Base-by-base conservation (phyloP, 176 grass and related monocot species). In the Olyra latifolia region DNA sequence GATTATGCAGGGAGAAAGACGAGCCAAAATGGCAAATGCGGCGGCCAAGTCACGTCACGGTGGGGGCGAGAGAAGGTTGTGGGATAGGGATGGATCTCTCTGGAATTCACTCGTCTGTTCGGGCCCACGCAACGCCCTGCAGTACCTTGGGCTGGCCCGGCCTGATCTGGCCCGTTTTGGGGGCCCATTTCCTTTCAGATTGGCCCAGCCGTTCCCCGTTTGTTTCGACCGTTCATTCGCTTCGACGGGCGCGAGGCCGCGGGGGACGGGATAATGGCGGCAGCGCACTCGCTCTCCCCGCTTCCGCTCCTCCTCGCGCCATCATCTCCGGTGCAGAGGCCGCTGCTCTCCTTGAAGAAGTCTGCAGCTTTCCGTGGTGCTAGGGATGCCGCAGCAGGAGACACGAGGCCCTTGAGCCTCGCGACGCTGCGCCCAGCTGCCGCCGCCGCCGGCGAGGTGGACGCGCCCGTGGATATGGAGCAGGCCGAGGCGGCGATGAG, bases 221-320 rank as follows among this genome's bases (percentile, higher is more conserved):
- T 47, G 64, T 77, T 66, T 77, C 77, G 82, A 85, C 87, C 82
- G 28, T 71, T 85, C 87, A 54, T 35, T 79, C 24, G 28, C 59
- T 63, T 40, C 45, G 17, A 19, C 69, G 59, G 49, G 64, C 85
- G 65, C 77, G 62, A 77, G 81, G 70, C 79, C 71, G 65, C 24
- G 75, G 29, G 46, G 72, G 24, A 83, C 54, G 46, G 78, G 82
- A 89, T 82, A 77, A 89, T 89, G 82, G 87, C 78, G 66, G 77
- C 70, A 56, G 62, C 71, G 76, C 44, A 58, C 71, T 72, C 76
- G 7, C 71, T 79, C 80, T 30, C 65, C 10, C 71, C 41, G 6
- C 54, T 74, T 20, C 64, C 23, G 8, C 53, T 75, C 54, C 73
- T 52, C 52, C 71, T 88, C 74, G 70, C 78, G 56, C 80, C 82